phyloP scores from a whole-genome alignment of 768 basidiomycete species.

The Russula lepida region DNA sequence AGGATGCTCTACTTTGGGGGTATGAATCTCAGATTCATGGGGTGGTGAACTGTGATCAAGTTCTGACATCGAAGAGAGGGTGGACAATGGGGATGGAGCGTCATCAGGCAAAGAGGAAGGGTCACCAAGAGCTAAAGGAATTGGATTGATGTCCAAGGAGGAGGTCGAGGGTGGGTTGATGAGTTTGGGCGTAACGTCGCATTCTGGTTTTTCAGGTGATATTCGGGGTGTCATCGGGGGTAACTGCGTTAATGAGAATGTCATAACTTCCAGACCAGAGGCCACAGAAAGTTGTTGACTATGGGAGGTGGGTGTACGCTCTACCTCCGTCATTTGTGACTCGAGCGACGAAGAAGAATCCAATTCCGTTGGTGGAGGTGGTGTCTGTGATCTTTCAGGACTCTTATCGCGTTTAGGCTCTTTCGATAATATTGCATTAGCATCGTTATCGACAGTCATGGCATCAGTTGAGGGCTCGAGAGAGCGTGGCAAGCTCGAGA shows the following conservation, averaged over 20 bases:
- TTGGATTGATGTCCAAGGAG: neutral
- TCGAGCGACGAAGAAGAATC: neutral
- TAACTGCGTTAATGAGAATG: neutral
- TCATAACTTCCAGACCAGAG: neutral
- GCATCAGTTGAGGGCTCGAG: neutral
- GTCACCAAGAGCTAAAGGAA: neutral
- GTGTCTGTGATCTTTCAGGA: neutral
- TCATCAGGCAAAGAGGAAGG: constrained; percentile 1
- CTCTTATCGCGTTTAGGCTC: neutral
- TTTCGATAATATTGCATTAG: neutral
- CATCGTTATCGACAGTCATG: neutral
- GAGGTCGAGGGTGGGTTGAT: neutral
- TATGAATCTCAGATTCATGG: neutral
- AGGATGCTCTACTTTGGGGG: neutral
- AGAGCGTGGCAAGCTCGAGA: constrained; percentile 18
- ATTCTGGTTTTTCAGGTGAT: neutral
- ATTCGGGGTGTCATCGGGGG: neutral
- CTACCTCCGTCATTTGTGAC: neutral
- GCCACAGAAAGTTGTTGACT: neutral
- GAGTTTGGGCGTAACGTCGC: constrained; percentile 7
- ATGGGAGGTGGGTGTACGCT: neutral
- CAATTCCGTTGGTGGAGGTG: neutral
- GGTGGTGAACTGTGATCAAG: neutral
- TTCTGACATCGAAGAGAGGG: constrained; percentile 14
- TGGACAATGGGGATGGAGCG: constrained; percentile 11